phyloP scores from a whole-genome alignment of 345 rosid species.

The Citrus inodora region DNA sequence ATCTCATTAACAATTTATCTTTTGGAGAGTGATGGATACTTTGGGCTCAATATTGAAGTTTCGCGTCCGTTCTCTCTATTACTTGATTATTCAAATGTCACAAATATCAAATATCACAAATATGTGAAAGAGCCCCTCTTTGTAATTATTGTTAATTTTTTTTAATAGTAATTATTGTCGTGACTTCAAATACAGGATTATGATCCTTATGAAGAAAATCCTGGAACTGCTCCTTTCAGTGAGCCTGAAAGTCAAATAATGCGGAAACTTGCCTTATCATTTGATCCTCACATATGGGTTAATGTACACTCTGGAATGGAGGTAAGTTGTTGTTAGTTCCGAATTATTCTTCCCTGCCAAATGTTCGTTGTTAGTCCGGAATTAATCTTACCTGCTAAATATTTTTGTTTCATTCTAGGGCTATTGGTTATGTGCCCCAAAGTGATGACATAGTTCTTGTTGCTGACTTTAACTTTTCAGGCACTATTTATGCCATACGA shows the following conservation, averaged over 20 bases:
- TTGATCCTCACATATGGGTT: conserved; percentile 93
- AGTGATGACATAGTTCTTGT: conserved; percentile 9
- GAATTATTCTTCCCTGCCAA: background rate
- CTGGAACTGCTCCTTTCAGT: conserved; percentile 88
- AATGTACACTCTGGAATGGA: conserved; percentile 99
- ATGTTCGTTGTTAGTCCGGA: background rate
- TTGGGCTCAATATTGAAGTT: background rate
- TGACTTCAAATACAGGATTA: conserved; percentile 59
- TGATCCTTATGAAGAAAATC: conserved; percentile 97
- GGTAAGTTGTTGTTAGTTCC: conserved; percentile 36
- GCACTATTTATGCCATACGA: conserved; percentile 98
- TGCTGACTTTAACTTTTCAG: conserved; percentile 33
- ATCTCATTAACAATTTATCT: background rate
- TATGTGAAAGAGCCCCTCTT: background rate
- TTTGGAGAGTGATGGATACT: background rate
- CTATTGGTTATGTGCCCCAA: background rate
- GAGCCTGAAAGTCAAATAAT: conserved; percentile 95
- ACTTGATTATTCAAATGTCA: background rate
- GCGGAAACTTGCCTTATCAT: conserved; percentile 85
- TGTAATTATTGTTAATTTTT: conserved; percentile 7
- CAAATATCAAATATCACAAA: no score
- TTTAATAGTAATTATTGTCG: background rate
- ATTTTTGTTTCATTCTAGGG: conserved; percentile 3
- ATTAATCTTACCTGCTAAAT: background rate
- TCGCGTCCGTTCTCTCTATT: background rate